Percentiles rank a stretch among this genome's conserved stretches.
Conservation (phyloP, 108 stramenopile species). For the Nitzschia sp. region DNA sequence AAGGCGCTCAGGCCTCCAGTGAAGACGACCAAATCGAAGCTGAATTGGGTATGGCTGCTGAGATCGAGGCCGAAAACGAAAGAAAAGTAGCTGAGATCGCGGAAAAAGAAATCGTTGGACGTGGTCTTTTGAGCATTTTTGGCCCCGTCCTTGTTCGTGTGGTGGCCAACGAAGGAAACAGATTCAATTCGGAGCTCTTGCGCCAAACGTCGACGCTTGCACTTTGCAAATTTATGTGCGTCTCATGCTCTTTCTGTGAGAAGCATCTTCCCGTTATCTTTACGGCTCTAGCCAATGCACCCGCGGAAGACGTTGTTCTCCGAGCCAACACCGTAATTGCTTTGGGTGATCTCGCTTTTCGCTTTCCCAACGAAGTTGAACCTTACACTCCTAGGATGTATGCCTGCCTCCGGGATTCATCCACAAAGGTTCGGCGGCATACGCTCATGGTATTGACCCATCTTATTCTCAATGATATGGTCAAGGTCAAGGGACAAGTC, state of each 20-base stretch:
- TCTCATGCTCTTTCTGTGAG: constrained; percentile 91
- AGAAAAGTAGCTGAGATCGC: constrained; percentile 80
- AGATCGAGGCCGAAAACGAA: constrained; percentile 87
- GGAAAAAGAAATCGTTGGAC: constrained; percentile 89
- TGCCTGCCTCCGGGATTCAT: constrained; percentile 90
- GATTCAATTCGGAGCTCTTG: constrained; percentile 67
- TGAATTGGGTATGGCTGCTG: constrained; percentile 83
- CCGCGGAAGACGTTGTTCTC: constrained; percentile 72
- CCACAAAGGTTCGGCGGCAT: constrained; percentile 89
- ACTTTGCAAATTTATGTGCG: constrained; percentile 93
- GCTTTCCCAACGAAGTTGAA: constrained; percentile 98
- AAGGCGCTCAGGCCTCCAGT: neutral
- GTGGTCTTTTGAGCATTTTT: constrained; percentile 84
- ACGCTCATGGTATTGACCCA: constrained; percentile 97
- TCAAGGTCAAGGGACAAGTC: constrained; percentile 96
- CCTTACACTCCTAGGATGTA: constrained; percentile 96
- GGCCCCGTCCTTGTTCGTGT: constrained; percentile 84
- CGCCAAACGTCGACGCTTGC: constrained; percentile 85
- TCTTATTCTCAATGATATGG: constrained; percentile 98
- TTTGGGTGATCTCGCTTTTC: constrained; percentile 95
- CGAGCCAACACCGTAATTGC: constrained; percentile 95
- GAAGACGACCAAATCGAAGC: constrained; percentile 81
- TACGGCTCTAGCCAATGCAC: constrained; percentile 83
- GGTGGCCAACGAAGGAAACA: constrained; percentile 81
- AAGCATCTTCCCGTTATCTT: constrained; percentile 92